Evolutionary conservation across 495 filamentous ascomycete genomes (phyloP), one percentile per base, ranked within the genome.

Genomic region (Hypoxylon subgilvum): DNA sequence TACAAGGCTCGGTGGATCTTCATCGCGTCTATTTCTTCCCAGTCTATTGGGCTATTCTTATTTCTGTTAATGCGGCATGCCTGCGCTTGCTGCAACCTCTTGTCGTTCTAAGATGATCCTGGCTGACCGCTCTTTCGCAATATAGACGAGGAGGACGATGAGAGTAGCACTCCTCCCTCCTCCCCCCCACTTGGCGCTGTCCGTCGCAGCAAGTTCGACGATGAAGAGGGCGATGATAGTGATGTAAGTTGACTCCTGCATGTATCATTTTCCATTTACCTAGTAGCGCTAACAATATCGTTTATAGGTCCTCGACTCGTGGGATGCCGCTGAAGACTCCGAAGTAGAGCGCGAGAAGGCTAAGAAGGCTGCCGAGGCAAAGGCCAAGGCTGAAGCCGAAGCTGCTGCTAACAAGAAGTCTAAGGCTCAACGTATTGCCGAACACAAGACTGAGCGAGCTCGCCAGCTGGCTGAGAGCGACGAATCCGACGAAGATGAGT

Each of bases 291-390:
- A 18, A 56, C 38, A n/a, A 22, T 43, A 17, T 54, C 31, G 8
- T 12, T 47, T 18, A 2, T 40, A 96, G 89, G 90, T 97, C 51
- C 83, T 97, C 52, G 95, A 99, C 38, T 93, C 91, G 16, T 99
- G 95, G 95, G 92, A 96, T 63, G 93, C 91, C 32, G 94, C 89
- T 52, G 94, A 97, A 67, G 95, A 99, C 77, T 95, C 90, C 43
- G 95, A 99, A 67, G 92, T 86, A 45, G 95, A 99, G 78, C 89
- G 90, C 60, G 92, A 96, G 74, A 97, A 96, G 79, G 89, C 84
- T 17, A 90, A 88, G 76, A 89, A 89, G 74, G 91, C 85, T 12
- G 90, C 84, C 6, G 92, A 91, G 66, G 86, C 84, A 56, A 92
- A 91, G 71, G 93, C 91, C 42, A 95, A 93, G 72, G 91, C 89